Evolutionary conservation across 2,329 filamentous ascomycete species (phyloP), one percentile per base, ranked within the genome.

Genomic region (Penicillium occitanis): DNA sequence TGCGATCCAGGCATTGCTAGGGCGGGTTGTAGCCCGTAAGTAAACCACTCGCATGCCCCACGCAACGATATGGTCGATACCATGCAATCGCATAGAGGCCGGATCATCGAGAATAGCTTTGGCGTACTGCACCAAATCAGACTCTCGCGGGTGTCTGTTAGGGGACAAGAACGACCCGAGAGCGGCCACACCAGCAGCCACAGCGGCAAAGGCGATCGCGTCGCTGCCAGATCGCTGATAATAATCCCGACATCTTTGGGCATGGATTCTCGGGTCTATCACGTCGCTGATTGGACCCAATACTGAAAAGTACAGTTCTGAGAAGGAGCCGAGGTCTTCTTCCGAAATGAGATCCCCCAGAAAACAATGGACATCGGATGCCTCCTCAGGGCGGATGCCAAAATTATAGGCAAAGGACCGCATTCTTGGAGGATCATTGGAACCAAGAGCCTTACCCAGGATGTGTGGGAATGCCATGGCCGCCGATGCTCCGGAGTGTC

Each of bases 81-180:
- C 33, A 8, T 60, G 71, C 68, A 68, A 6, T 2, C 73, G 73
- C 68, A 73, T 73, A 0, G 74, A 73, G 14, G 68, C 67, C 17
- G 73, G 72, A 64, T 75, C 74, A 67, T 75, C 73, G 63, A 75
- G 74, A 33, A 75, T 74, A 1, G 69, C 65, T 69, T 75, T 75
- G 22, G 74, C 73, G 67, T 75, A 74, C 57, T 72, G 71, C 59
- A 75, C 67, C 33, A 75, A 68, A 14, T 74, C 71, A 42, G 72
- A 68, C 63, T 75, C 74, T 19, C 70, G 69, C 14, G 70, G 63
- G 44, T 74, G 61, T 67, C 69, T 68, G 5, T 55, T 68, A 1
- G 68, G n/a, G 1, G 73, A 73, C 17, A 75, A 64, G 51, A 75
- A 75, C 0, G 74, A 75, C 1, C 73, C 74, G 13, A 74, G 65